Evolutionary conservation across 2,329 filamentous ascomycete genomes (phyloP).

Genomic region (Xylaria sp.): DNA sequence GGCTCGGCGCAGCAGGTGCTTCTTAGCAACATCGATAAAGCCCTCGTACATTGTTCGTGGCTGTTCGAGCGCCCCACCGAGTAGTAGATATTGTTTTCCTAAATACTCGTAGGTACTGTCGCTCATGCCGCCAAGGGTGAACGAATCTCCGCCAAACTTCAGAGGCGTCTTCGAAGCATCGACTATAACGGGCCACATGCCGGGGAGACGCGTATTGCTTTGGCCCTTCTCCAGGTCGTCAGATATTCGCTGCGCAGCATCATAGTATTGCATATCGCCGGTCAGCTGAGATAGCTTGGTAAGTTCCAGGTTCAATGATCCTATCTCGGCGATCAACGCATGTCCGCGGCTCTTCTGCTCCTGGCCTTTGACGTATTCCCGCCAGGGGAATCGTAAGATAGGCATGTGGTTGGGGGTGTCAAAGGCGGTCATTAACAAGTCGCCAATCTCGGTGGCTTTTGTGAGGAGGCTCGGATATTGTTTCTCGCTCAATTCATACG

Average conservation of each 20-base stretch:
- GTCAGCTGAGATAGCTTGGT: slow-evolving; percentile 67
- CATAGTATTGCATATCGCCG: slow-evolving; percentile 61
- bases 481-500: slow-evolving; percentile 66
- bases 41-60: slow-evolving; percentile 50
- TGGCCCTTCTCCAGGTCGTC: slow-evolving; percentile 59
- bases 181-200: slow-evolving; percentile 63
- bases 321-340: slow-evolving; percentile 54
- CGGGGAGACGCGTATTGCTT: slow-evolving; percentile 57
- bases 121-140: slow-evolving; percentile 58
- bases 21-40: slow-evolving; percentile 50
- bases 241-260: slow-evolving; percentile 61
- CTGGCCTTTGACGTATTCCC: slow-evolving; percentile 49
- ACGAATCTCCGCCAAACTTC: slow-evolving; percentile 53
- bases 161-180: slow-evolving; percentile 59
- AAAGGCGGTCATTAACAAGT: slow-evolving; percentile 67
- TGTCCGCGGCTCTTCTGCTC: slow-evolving; percentile 48
- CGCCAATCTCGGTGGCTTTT: slow-evolving; percentile 66
- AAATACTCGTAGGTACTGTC: slow-evolving; percentile 69
- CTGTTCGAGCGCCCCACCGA: slow-evolving; percentile 61
- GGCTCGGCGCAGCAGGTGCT: slow-evolving; percentile 47
- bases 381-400: slow-evolving; percentile 59
- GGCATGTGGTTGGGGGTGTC: slow-evolving; percentile 72
- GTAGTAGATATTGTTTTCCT: slow-evolving; percentile 65
- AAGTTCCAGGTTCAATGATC: slow-evolving; percentile 63
- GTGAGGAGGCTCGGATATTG: slow-evolving; percentile 55